phyloP scores from a whole-genome alignment of 2,329 filamentous ascomycete species.

The Fusarium liriodendri region DNA sequence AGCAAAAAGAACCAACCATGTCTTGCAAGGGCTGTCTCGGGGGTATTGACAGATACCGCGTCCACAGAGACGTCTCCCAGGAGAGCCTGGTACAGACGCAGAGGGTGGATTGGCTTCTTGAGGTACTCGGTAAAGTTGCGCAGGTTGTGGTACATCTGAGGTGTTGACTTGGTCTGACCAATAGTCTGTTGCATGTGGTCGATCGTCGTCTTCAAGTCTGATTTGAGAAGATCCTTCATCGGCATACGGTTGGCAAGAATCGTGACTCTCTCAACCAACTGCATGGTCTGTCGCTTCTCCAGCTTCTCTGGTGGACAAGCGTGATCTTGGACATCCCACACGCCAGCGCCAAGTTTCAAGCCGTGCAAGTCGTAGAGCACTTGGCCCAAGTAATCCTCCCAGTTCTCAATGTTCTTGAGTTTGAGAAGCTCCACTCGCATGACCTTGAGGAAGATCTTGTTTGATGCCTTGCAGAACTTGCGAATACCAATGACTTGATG shows the following conservation, averaged over 20 bases:
- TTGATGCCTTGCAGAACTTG: conserved; percentile 84
- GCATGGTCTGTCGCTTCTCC: conserved; percentile 82
- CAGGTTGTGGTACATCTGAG: conserved; percentile 87
- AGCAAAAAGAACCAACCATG: conserved; percentile 94
- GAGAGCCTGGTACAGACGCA: conserved; percentile 83
- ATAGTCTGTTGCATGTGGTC: conserved; percentile 93
- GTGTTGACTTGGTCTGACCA: conserved; percentile 79
- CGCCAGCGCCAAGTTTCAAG: conserved; percentile 77
- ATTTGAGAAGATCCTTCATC: conserved; percentile 91
- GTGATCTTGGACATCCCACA: conserved; percentile 80
- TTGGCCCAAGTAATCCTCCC: conserved; percentile 88
- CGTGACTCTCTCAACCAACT: conserved; percentile 86
- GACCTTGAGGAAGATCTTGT: conserved; percentile 89
- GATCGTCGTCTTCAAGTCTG: conserved; percentile 88
- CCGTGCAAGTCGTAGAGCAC: conserved; percentile 87
- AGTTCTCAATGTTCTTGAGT: conserved; percentile 80
- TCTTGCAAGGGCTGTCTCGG: conserved; percentile 78
- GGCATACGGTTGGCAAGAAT: conserved; percentile 83
- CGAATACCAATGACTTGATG: conserved; percentile 88
- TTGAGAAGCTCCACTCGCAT: conserved; percentile 87
- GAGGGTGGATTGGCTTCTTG: conserved; percentile 84
- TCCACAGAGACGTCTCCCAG: conserved; percentile 81
- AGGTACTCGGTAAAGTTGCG: conserved; percentile 85
- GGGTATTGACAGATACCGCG: conserved; percentile 73
- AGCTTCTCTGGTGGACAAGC: conserved; percentile 81